Percentiles rank a stretch among this genome's conserved stretches.
phyloP scores from a whole-genome alignment of 2,329 filamentous ascomycete genomes.

The Sodiomyces alkalinus region DNA sequence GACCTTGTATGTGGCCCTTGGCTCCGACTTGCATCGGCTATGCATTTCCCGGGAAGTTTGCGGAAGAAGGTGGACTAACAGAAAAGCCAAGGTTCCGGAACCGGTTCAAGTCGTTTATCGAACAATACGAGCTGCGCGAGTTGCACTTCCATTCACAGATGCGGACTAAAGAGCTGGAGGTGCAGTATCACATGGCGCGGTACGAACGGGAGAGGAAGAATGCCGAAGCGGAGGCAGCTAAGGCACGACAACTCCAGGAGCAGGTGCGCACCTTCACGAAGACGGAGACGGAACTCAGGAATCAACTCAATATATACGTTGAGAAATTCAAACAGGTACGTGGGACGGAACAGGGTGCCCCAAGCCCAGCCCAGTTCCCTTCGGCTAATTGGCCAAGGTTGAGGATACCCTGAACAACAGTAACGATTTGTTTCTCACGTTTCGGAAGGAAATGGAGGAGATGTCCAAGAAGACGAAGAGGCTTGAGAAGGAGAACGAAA shows the following conservation, averaged over 20 bases:
- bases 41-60: too few species aligned
- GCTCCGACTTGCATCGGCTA: too few species aligned
- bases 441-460: conserved; percentile 98
- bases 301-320: conserved; percentile 94
- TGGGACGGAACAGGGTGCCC: conserved; percentile 3
- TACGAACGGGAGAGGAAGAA: conserved; percentile 82
- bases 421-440: conserved; percentile 92
- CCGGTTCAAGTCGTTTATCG: conserved; percentile 86
- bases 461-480: conserved; percentile 99
- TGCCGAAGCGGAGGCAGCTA: conserved; percentile 65
- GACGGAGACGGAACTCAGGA: conserved; percentile 84
- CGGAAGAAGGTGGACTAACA: too few species aligned
- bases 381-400: conserved; percentile 41
- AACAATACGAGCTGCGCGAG: conserved; percentile 92
- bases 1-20: too few species aligned
- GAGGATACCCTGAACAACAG: conserved; percentile 98
- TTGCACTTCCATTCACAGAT: conserved; percentile 85
- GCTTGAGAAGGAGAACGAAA: conserved; percentile 90
- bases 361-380: neutral
- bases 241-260: conserved; percentile 71
- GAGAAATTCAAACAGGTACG: conserved; percentile 99
- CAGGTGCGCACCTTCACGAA: conserved; percentile 94
- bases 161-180: conserved; percentile 88
- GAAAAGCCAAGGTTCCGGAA: conserved; percentile 58
- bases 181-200: conserved; percentile 78